Evolutionary conservation across 1,284 basidiomycete genomes (phyloP).

Genomic region (Leccinum pachyderme): DNA sequence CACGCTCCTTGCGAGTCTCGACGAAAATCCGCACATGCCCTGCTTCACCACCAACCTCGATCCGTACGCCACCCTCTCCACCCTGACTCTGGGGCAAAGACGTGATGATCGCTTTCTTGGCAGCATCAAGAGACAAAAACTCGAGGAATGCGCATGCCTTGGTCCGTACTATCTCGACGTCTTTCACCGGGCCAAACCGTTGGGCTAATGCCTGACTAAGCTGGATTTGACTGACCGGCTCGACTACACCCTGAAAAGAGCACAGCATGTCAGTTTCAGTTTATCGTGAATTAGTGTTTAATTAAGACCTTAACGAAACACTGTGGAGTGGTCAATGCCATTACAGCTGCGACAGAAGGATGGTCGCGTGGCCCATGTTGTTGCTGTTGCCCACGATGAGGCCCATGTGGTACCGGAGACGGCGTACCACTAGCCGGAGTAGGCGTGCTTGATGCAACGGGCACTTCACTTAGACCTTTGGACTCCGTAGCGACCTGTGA

Average conservation of each 20-base stretch:
- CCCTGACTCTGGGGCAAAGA: constrained; percentile 66
- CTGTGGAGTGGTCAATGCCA: constrained; percentile 62
- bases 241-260: constrained; percentile 61
- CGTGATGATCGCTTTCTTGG: constrained; percentile 80
- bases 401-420: constrained; percentile 46
- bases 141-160: constrained; percentile 97
- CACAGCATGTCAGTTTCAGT: constrained; percentile 5
- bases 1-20: constrained; percentile 88
- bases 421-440: constrained; percentile 48
- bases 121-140: constrained; percentile 77
- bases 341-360: constrained; percentile 54
- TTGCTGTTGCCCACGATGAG: constrained; percentile 31
- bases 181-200: constrained; percentile 86
- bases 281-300: not conserved
- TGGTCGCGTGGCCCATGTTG: constrained; percentile 37
- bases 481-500: constrained; percentile 70
- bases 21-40: constrained; percentile 66
- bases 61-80: constrained; percentile 85
- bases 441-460: constrained; percentile 41
- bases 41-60: constrained; percentile 56
- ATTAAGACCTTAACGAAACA: constrained; percentile 85
- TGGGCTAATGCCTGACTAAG: constrained; percentile 59
- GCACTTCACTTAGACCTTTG: constrained; percentile 66
- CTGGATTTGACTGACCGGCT: constrained; percentile 62
- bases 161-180: constrained; percentile 82